These are phyloP conservation scores for Leccinum olivaceopallidum DNA, from an alignment of 768 basidiomycete species.

Conservation along the genomic window DNA sequence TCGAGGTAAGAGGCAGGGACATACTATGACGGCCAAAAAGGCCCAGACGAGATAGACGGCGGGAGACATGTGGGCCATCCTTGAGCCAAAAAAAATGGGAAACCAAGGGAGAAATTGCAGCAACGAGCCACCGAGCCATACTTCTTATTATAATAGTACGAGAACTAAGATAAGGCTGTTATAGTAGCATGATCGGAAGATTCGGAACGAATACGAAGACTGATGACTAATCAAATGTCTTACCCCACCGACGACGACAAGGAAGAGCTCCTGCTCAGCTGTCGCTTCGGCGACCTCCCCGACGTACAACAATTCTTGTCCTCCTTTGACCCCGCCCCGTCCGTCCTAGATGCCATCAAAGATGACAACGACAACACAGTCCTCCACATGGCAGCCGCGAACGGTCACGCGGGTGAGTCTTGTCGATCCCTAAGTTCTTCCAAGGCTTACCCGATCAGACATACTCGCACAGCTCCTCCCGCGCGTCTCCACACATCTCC, in stretches of 20 bases:
- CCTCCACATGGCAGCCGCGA: slow-evolving; percentile 86
- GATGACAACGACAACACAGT: slow-evolving; percentile 81
- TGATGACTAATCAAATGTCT: background rate
- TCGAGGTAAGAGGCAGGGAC: slow-evolving; percentile 16
- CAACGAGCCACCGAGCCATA: background rate
- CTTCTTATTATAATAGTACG: too few relatives aligned
- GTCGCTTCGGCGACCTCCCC: slow-evolving; percentile 86
- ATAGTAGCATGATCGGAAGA: too few relatives aligned
- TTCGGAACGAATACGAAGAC: background rate
- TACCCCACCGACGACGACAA: slow-evolving; percentile 49
- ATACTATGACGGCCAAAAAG: slow-evolving; percentile 32
- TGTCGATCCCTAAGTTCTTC: background rate
- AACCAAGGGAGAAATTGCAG: background rate
- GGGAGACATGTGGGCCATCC: slow-evolving; percentile 66
- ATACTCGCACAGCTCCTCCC: slow-evolving; percentile 75
- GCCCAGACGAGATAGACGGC: slow-evolving; percentile 66
- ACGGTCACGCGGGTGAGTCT: slow-evolving; percentile 77
- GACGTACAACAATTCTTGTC: slow-evolving; percentile 70
- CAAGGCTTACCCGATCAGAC: slow-evolving; percentile 46
- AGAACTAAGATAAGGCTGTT: too few relatives aligned
- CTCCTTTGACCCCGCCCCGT: slow-evolving; percentile 41
- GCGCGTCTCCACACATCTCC: slow-evolving; percentile 48
- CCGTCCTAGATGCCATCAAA: slow-evolving; percentile 50
- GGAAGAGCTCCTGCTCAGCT: slow-evolving; percentile 78
- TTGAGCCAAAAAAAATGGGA: background rate